Evolutionary conservation across 2,329 filamentous ascomycete genomes (phyloP).

Genomic region (Cercospora zeae-maydis): DNA sequence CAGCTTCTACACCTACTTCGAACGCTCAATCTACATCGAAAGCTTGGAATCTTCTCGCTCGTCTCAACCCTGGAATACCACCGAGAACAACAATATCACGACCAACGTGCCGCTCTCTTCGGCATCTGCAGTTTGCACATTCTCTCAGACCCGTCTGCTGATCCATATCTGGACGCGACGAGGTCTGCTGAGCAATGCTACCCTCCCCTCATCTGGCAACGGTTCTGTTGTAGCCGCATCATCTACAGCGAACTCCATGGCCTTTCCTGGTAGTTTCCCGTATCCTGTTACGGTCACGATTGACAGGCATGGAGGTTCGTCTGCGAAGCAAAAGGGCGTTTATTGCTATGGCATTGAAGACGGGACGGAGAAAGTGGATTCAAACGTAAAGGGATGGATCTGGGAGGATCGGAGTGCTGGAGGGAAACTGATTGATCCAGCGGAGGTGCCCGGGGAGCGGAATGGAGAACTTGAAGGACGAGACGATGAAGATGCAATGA

Average conservation of each 20-base stretch:
- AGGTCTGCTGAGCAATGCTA: conserved; percentile 5
- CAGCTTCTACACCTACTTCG: conserved; percentile 86
- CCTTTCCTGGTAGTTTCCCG: conserved; percentile 56
- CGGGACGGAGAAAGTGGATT: conserved; percentile 43
- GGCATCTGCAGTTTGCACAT: conserved; percentile 44
- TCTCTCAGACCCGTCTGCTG: conserved; percentile 58
- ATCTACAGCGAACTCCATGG: conserved; percentile 45
- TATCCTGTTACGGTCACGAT: conserved; percentile 59
- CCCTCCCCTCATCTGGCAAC: neutral
- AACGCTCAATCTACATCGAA: conserved; percentile 75
- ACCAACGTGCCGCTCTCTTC: conserved; percentile 22
- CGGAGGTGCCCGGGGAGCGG: conserved; percentile 42
- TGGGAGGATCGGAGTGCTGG: conserved; percentile 54
- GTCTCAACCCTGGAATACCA: conserved; percentile 39
- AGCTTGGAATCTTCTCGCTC: neutral
- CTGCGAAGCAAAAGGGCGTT: conserved; percentile 52
- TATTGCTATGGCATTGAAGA: conserved; percentile 59
- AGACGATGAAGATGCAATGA: neutral
- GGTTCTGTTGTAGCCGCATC: conserved; percentile 31
- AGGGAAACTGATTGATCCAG: conserved; percentile 47
- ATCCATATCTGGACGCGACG: conserved; percentile 61
- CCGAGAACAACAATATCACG: conserved; percentile 23
- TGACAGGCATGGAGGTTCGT: conserved; percentile 57
- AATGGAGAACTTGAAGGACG: neutral
- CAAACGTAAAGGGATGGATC: conserved; percentile 46